phyloP scores from a whole-genome alignment of 139 green algal species.

The Astrephomene gubernaculifera region DNA sequence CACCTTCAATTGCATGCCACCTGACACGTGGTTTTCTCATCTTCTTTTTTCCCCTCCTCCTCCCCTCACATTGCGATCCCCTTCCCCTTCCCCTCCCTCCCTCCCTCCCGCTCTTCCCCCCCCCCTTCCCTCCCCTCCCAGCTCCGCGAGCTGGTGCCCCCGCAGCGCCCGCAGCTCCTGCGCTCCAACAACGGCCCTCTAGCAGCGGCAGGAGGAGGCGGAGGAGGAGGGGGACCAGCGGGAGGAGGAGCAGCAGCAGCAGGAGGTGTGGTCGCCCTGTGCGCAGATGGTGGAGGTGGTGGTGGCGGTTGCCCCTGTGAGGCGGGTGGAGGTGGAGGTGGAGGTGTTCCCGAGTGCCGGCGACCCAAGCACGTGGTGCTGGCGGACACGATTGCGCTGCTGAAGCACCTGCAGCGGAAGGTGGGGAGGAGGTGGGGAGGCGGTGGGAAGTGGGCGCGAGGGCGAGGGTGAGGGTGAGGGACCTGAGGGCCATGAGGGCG shows the following conservation, averaged over 20 bases:
- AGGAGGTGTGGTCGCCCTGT: too few relatives aligned
- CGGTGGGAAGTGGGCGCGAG: too few relatives aligned
- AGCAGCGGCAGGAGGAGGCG: not conserved
- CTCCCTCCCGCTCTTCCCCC: not conserved
- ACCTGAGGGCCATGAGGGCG: too few relatives aligned
- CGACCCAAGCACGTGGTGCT: slow-evolving; percentile 81
- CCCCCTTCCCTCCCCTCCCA: not conserved
- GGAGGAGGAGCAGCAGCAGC: too few relatives aligned
- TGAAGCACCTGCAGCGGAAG: slow-evolving; percentile 63
- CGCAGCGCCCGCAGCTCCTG: too few relatives aligned
- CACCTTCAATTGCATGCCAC: not conserved
- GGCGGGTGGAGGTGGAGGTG: too few relatives aligned
- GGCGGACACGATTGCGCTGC: slow-evolving; percentile 76
- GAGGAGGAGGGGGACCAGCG: too few relatives aligned
- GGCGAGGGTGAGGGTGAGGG: not conserved
- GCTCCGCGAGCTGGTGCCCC: slow-evolving; percentile 60
- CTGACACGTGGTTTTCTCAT: not conserved
- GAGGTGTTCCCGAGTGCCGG: too few relatives aligned
- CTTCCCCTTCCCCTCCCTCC: not conserved
- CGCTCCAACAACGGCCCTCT: not conserved
- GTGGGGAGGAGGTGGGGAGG: not conserved
- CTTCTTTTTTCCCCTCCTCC: too few relatives aligned
- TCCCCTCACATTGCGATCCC: not conserved
- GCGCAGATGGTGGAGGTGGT: too few relatives aligned
- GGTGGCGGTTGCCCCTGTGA: too few relatives aligned